Conservation (phyloP, 1,139 yeast genomes). For the Nakaseomyces nivariensis region DNA sequence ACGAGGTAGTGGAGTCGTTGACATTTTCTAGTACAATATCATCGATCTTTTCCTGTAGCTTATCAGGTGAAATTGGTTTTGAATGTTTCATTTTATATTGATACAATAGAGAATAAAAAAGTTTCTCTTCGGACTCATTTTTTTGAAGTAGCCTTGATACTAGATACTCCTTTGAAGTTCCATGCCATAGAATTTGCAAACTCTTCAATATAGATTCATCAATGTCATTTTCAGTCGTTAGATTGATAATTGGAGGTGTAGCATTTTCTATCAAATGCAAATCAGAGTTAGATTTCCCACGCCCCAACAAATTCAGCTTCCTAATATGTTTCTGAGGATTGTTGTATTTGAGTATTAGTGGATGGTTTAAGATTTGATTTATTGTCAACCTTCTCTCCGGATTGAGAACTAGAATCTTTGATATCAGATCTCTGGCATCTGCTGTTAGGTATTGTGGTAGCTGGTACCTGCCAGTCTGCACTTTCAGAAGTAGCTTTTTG, state of each 20-base stretch:
- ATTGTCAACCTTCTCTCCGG: constrained; percentile 74
- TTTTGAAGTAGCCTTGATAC: constrained; percentile 49
- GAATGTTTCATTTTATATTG: constrained; percentile 60
- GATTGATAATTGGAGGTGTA: constrained; percentile 15
- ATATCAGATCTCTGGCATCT: constrained; percentile 81
- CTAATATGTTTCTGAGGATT: constrained; percentile 12
- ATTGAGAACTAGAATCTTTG: constrained; percentile 69
- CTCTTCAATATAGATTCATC: constrained; percentile 80
- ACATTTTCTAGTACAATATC: constrained; percentile 2
- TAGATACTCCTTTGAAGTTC: constrained; percentile 56
- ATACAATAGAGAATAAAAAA: constrained; percentile 74
- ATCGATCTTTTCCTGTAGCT: constrained; percentile 2
- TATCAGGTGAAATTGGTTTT: constrained; percentile 3
- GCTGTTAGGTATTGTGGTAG: constrained; percentile 64
- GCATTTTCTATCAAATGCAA: constrained; percentile 18
- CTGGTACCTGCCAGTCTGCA: constrained; percentile 63
- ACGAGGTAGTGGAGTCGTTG: not conserved
- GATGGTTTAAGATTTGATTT: constrained; percentile 64
- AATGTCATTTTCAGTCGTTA: constrained; percentile 46
- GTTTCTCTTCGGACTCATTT: constrained; percentile 70
- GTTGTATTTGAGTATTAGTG: constrained; percentile 61
- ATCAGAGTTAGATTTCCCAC: constrained; percentile 30
- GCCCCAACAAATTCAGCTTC: constrained; percentile 17
- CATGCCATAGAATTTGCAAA: constrained; percentile 84
- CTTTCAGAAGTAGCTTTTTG: constrained; percentile 57